Evolutionary conservation across 805 yeast species (phyloP).

Genomic region (Zygoascus biomembranicola): DNA sequence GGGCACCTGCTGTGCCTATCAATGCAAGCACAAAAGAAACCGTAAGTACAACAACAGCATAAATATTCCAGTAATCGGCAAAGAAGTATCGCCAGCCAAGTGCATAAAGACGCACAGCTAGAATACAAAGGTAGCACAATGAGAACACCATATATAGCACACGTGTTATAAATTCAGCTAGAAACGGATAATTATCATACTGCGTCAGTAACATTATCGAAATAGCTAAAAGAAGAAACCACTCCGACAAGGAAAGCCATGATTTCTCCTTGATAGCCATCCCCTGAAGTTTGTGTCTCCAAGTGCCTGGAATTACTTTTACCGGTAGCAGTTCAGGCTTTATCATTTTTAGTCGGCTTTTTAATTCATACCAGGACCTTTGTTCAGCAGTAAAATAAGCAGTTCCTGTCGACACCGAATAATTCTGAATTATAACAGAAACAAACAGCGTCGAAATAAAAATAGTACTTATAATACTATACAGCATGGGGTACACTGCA

Average conservation of each 20-base stretch:
- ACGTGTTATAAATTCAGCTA: slow-evolving; percentile 33
- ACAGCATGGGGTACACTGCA: slow-evolving; percentile 65
- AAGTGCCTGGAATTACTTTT: slow-evolving; percentile 16
- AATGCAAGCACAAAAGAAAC: slow-evolving; percentile 18
- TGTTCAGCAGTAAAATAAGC: slow-evolving; percentile 80
- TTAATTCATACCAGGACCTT: slow-evolving; percentile 79
- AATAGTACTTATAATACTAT: slow-evolving; percentile 71
- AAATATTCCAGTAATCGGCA: slow-evolving; percentile 56
- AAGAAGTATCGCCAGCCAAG: slow-evolving; percentile 35
- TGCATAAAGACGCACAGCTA: slow-evolving; percentile 20
- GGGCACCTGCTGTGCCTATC: slow-evolving; percentile 5
- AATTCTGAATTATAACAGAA: slow-evolving; percentile 80
- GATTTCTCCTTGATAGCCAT: slow-evolving; percentile 7
- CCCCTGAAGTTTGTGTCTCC: slow-evolving; percentile 15
- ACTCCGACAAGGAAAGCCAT: slow-evolving; percentile 13
- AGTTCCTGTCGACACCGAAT: slow-evolving; percentile 69
- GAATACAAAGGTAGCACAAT: slow-evolving; percentile 12
- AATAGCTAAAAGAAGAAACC: slow-evolving; percentile 44
- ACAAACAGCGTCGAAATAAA: slow-evolving; percentile 83
- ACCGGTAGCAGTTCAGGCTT: slow-evolving; percentile 37
- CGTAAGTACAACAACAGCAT: slow-evolving; percentile 38
- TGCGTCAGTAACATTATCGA: slow-evolving; percentile 54
- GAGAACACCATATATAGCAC: slow-evolving; percentile 38
- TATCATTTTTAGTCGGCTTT: slow-evolving; percentile 43
- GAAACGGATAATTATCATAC: slow-evolving; percentile 42